These are phyloP conservation scores for Catunica adiposa DNA, from an alignment of 2,329 filamentous ascomycete species.

Conservation along the genomic window DNA sequence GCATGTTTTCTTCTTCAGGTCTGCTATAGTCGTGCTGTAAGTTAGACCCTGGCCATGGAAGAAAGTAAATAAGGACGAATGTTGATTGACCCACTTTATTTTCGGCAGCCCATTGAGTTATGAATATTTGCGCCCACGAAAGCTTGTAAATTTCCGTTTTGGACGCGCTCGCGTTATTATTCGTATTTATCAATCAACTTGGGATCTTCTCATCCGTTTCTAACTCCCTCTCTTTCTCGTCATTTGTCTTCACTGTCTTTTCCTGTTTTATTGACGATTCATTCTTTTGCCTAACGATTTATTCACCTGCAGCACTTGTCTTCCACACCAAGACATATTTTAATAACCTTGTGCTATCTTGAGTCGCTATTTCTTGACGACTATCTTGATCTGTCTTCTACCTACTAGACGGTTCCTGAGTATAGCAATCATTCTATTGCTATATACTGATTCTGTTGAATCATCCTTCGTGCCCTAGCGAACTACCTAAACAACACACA, in stretches of 20 bases:
- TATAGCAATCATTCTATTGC: not conserved
- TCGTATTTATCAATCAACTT: not conserved
- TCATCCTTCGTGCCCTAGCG: too few species aligned
- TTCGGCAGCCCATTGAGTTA: not conserved
- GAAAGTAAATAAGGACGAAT: not conserved
- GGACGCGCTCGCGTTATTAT: conserved; percentile 11
- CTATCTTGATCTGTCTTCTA: not conserved
- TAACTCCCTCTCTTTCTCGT: not conserved
- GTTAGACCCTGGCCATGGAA: not conserved
- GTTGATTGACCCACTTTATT: conserved; percentile 8
- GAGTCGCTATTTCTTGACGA: not conserved
- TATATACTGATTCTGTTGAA: not conserved
- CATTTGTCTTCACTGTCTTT: not conserved
- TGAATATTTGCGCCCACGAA: conserved; percentile 11
- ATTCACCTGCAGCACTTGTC: not conserved
- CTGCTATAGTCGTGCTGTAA: not conserved
- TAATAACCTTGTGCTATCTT: not conserved
- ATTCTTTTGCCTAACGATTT: not conserved
- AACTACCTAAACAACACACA: not conserved
- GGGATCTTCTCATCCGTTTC: not conserved
- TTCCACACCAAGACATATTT: not conserved
- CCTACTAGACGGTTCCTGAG: not conserved
- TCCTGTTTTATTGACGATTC: not conserved
- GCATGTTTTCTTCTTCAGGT: not conserved
- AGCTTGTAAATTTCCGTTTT: conserved; percentile 3